Conservation (phyloP, 257 asterid genomes). For the Cordia subcordata region DNA sequence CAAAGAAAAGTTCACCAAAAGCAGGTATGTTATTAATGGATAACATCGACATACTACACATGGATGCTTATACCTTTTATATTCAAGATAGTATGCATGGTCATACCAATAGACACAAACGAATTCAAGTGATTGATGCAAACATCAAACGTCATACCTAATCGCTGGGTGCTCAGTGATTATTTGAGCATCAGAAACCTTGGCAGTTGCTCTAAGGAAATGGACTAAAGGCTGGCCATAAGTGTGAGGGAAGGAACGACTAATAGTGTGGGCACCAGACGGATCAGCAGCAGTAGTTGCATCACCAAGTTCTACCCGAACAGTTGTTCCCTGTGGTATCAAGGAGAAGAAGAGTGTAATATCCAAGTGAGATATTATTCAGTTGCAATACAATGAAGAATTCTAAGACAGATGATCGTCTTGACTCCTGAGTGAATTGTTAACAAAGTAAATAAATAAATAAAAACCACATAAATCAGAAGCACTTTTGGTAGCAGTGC, state of each 20-base stretch:
- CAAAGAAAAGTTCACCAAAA: constrained; percentile 6
- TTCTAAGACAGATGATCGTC: no score
- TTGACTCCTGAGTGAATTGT: no score
- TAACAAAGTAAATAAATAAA: no score
- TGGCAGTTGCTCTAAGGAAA: constrained; percentile 59
- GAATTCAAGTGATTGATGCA: background rate
- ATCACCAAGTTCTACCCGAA: constrained; percentile 80
- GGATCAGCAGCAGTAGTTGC: constrained; percentile 62
- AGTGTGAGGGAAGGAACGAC: constrained; percentile 65
- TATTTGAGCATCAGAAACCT: constrained; percentile 71
- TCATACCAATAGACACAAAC: background rate
- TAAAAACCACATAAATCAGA: no score
- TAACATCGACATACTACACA: background rate
- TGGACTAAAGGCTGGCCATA: constrained; percentile 75
- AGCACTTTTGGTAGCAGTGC: no score
- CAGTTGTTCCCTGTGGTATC: constrained; percentile 62
- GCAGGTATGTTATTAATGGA: background rate
- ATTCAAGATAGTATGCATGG: no score
- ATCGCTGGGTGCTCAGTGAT: constrained; percentile 64
- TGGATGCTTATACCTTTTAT: no score
- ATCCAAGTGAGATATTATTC: no score
- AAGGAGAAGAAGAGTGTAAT: background rate
- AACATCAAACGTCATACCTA: constrained; percentile 41
- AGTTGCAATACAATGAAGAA: no score
- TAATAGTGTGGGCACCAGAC: constrained; percentile 57